Conservation (phyloP, 2,329 filamentous ascomycete genomes). For the Fusarium beomiforme region DNA sequence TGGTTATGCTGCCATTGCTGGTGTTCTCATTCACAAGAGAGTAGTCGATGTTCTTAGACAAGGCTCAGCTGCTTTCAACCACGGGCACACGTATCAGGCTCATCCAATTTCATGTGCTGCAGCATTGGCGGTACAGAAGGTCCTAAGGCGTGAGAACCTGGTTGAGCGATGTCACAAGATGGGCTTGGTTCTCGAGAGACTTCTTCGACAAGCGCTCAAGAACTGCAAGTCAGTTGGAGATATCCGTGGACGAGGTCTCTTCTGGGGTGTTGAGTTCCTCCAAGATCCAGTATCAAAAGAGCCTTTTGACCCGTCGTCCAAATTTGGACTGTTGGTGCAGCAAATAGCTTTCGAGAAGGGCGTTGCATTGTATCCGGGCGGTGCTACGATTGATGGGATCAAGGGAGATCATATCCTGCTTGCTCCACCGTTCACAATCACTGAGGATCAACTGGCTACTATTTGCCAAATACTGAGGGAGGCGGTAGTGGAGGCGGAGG, state of each 20-base stretch:
- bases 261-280: conserved; percentile 60
- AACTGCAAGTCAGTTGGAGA: neutral
- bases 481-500: conserved; percentile 23
- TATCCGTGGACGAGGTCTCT: conserved; percentile 45
- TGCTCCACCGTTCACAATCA: conserved; percentile 72
- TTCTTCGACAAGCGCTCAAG: neutral
- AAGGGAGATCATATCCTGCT: conserved; percentile 77
- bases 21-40: conserved; percentile 63
- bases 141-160: conserved; percentile 66
- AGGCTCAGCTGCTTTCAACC: conserved; percentile 52
- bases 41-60: conserved; percentile 57
- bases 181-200: conserved; percentile 49
- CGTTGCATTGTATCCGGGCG: conserved; percentile 68
- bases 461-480: conserved; percentile 23
- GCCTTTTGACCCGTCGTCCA: conserved; percentile 46
- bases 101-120: conserved; percentile 69
- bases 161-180: conserved; percentile 66
- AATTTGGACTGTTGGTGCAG: conserved; percentile 45
- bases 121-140: conserved; percentile 69
- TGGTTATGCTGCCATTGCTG: conserved; percentile 66
- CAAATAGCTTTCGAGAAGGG: conserved; percentile 46
- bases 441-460: conserved; percentile 39
- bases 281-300: conserved; percentile 46
- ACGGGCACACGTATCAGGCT: conserved; percentile 71
- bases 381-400: conserved; percentile 67